A percentile compares a stretch with the other conserved stretches of the same genome.
Conservation (phyloP, 441 rosid genomes). For the Euphorbia neoarborescens region DNA sequence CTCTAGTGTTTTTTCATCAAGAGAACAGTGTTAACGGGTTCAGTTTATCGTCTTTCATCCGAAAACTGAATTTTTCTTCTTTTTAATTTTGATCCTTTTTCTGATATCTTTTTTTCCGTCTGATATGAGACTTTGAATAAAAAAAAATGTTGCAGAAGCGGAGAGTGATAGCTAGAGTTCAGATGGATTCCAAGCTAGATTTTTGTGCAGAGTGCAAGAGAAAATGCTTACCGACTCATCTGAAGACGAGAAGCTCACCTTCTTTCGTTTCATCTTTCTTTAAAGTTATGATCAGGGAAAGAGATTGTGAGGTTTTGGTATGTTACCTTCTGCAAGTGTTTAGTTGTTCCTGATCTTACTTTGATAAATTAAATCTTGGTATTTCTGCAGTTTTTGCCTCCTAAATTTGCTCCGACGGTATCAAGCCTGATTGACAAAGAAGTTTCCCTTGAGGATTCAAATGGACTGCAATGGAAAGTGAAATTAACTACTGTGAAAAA, state of each 20-base stretch:
- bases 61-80: background rate
- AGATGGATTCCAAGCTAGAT: conserved; percentile 19
- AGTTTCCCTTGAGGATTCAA: conserved; percentile 30
- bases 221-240: conserved; percentile 23
- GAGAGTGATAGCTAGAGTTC: background rate
- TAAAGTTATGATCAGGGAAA: conserved; percentile 30
- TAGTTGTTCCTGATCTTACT: too few relatives aligned
- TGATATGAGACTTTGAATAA: too few relatives aligned
- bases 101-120: background rate
- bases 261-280: conserved; percentile 28
- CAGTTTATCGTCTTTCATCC: background rate
- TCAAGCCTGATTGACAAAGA: conserved; percentile 21
- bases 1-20: too few relatives aligned
- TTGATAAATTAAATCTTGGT: background rate
- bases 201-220: conserved; percentile 28
- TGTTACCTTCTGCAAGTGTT: too few relatives aligned
- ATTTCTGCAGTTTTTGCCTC: conserved; percentile 33
- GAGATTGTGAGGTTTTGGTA: conserved; percentile 28
- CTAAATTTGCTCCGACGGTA: conserved; percentile 27
- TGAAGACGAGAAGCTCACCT: conserved; percentile 10
- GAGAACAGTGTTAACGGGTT: too few relatives aligned
- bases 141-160: background rate
- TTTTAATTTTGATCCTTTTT: background rate
- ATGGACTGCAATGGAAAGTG: conserved; percentile 28
- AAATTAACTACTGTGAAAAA: conserved; percentile 20